Percentiles rank a stretch among this genome's conserved stretches.
phyloP scores from a whole-genome alignment of 2,329 filamentous ascomycete genomes.

The Lasiodiplodia sp. region DNA sequence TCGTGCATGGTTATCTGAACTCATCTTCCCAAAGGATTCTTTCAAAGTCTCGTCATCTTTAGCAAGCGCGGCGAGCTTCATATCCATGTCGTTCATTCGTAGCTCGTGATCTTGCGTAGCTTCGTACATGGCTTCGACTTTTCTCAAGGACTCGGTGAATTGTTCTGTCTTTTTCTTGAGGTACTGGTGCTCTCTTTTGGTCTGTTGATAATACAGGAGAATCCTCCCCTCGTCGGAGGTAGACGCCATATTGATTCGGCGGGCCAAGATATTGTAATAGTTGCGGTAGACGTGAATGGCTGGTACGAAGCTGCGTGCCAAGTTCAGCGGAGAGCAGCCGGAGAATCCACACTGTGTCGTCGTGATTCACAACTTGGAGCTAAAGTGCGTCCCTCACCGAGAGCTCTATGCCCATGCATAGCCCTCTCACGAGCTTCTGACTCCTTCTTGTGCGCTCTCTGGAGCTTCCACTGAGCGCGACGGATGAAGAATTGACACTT shows the following conservation, averaged over 20 bases:
- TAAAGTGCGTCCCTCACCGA: background rate
- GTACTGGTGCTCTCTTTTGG: constrained; percentile 23
- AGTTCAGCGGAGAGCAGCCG: background rate
- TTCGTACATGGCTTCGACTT: constrained; percentile 14
- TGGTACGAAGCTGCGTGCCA: background rate
- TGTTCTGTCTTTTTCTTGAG: constrained; percentile 29
- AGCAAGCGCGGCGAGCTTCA: background rate
- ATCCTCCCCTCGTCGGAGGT: background rate
- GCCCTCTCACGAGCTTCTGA: background rate
- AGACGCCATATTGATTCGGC: background rate
- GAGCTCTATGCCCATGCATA: background rate
- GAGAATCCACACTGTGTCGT: background rate
- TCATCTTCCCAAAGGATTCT: constrained; percentile 6
- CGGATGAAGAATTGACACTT: background rate
- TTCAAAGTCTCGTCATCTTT: background rate
- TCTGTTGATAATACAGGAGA: constrained; percentile 15
- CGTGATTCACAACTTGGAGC: background rate
- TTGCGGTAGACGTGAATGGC: background rate
- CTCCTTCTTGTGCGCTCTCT: background rate
- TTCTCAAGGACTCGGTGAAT: constrained; percentile 19
- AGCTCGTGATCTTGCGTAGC: constrained; percentile 19
- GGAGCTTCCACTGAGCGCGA: background rate
- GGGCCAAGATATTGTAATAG: background rate
- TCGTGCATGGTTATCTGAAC: background rate
- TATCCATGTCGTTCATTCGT: constrained; percentile 21